phyloP scores from a whole-genome alignment of 495 filamentous ascomycete species.

The Annulohypoxylon moriforme region DNA sequence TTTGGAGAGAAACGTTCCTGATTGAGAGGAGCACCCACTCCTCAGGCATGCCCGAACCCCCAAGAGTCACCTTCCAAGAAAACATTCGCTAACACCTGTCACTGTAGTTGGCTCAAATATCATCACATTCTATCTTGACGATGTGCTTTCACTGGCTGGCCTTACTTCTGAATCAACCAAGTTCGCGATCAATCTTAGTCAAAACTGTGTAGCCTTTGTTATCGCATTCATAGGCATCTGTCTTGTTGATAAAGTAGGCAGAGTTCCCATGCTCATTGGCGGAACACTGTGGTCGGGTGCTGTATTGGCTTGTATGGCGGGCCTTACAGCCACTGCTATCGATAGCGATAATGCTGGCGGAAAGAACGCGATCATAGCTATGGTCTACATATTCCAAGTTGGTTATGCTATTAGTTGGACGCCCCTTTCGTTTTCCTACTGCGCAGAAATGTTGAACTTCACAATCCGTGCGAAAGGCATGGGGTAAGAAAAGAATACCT shows the following conservation, averaged over 20 bases:
- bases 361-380: background rate
- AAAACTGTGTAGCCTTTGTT: background rate
- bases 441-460: conserved; percentile 5
- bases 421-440: background rate
- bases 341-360: background rate
- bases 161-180: background rate
- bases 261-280: background rate
- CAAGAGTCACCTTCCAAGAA: too few relatives aligned
- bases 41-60: too few relatives aligned
- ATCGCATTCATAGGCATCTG: background rate
- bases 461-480: conserved; percentile 1
- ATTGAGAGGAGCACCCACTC: too few relatives aligned
- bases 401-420: conserved; percentile 1
- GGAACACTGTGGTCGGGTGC: background rate
- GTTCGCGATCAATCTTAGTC: conserved; percentile 2
- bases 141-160: background rate
- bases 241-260: background rate
- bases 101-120: background rate
- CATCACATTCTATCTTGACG: conserved; percentile 4
- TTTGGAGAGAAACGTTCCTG: too few relatives aligned
- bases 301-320: background rate
- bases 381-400: background rate
- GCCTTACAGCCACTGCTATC: background rate
- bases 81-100: too few relatives aligned
- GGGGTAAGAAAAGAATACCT: background rate